Conservation (phyloP, 2,329 filamentous ascomycete genomes). For the Geosmithia flava region DNA sequence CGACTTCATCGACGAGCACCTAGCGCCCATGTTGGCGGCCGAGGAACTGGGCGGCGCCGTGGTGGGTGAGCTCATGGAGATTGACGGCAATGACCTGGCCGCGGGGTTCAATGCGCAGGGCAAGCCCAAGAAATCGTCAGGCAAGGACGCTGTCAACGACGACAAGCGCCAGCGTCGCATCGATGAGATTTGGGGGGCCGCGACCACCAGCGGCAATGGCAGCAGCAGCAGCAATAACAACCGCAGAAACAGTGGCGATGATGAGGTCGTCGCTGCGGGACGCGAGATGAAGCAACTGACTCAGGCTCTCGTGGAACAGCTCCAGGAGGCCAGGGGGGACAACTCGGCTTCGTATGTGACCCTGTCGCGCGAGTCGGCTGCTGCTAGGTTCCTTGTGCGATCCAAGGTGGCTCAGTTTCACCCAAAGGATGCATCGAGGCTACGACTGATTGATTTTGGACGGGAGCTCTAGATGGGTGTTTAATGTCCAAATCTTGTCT, state of each 20-base stretch:
- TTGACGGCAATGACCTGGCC: slow-evolving; percentile 45
- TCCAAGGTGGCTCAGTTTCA: slow-evolving; percentile 57
- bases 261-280: slow-evolving; percentile 37
- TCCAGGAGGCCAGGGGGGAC: slow-evolving; percentile 41
- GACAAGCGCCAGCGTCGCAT: slow-evolving; percentile 47
- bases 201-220: slow-evolving; percentile 4
- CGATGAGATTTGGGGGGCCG: slow-evolving; percentile 49
- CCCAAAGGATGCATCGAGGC: slow-evolving; percentile 45
- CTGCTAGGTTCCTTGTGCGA: slow-evolving; percentile 49
- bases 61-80: slow-evolving; percentile 59
- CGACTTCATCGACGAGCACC: slow-evolving; percentile 55
- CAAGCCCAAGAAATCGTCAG: slow-evolving; percentile 31
- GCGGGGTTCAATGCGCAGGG: slow-evolving; percentile 49
- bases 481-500: too few species aligned
- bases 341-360: slow-evolving; percentile 44
- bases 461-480: slow-evolving; percentile 30
- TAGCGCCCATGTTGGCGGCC: slow-evolving; percentile 67
- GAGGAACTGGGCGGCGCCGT: slow-evolving; percentile 77
- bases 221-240: slow-evolving; percentile 3
- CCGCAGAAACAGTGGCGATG: slow-evolving; percentile 10
- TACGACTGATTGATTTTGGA: slow-evolving; percentile 52
- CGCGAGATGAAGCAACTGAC: slow-evolving; percentile 47
- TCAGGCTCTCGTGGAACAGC: slow-evolving; percentile 46
- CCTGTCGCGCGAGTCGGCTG: slow-evolving; percentile 47
- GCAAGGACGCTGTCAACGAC: slow-evolving; percentile 24